Conservation (phyloP, 495 filamentous ascomycete genomes). For the Penicillium salamii region DNA sequence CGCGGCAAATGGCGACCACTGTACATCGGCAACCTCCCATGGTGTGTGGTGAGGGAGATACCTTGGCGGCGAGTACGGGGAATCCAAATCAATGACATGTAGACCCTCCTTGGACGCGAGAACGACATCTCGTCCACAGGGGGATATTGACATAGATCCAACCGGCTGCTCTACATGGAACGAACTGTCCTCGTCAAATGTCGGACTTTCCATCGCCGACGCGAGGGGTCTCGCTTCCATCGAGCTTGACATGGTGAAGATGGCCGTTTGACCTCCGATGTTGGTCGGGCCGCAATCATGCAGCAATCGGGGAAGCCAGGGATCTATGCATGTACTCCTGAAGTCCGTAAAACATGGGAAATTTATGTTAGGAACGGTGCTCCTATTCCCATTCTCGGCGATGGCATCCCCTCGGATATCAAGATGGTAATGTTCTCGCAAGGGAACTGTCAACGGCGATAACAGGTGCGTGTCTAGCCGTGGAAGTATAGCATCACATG, state of each 20-base stretch:
- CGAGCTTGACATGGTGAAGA: conserved; percentile 38
- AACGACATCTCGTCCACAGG: conserved; percentile 87
- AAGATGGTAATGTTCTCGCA: too few relatives aligned
- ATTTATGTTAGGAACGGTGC: background rate
- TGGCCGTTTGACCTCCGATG: conserved; percentile 6
- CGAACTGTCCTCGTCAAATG: conserved; percentile 78
- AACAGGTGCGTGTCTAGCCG: conserved; percentile 2
- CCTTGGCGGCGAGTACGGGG: conserved; percentile 81
- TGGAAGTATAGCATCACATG: conserved; percentile 8
- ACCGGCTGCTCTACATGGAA: conserved; percentile 80
- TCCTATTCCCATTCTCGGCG: conserved; percentile 1
- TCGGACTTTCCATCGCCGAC: conserved; percentile 81
- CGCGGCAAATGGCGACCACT: conserved; percentile 92
- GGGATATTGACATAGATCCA: conserved; percentile 81
- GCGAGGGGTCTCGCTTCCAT: conserved; percentile 41
- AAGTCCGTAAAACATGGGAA: too few relatives aligned
- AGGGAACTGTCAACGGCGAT: conserved; percentile 6
- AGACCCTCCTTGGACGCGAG: conserved; percentile 83
- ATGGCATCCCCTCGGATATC: conserved; percentile 1
- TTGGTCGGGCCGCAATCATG: conserved; percentile 15
- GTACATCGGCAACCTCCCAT: conserved; percentile 98
- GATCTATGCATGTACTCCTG: conserved; percentile 1
- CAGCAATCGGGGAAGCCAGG: conserved; percentile 1
- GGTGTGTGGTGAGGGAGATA: conserved; percentile 81
- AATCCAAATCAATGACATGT: conserved; percentile 91